Conservation (phyloP, 2,329 filamentous ascomycete genomes). For the Tolypocladium tundrense region DNA sequence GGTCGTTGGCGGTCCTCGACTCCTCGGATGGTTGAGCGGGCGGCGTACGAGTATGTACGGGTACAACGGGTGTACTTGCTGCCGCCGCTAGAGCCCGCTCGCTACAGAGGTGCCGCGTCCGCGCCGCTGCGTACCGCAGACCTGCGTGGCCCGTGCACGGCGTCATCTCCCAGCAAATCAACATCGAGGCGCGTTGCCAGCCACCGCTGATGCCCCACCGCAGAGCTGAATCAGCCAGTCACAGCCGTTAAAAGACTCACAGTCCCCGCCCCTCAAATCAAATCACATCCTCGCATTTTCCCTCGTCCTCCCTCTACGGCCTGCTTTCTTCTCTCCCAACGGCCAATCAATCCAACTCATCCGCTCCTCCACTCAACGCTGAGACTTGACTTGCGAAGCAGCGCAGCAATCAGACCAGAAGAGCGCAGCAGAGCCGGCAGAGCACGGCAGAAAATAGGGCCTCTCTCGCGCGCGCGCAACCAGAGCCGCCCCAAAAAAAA, state of each 20-base stretch:
- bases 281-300: conserved; percentile 39
- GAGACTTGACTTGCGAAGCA: conserved; percentile 8
- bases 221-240: conserved; percentile 39
- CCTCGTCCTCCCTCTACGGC: conserved; percentile 26
- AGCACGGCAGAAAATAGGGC: conserved; percentile 5
- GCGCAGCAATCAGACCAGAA: conserved; percentile 5
- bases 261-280: conserved; percentile 32
- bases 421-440: conserved; percentile 6
- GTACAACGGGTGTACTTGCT: background rate
- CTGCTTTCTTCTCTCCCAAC: conserved; percentile 25
- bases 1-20: background rate
- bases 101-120: background rate
- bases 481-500: conserved; percentile 9
- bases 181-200: conserved; percentile 12
- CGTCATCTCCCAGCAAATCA: conserved; percentile 21
- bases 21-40: background rate
- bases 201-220: conserved; percentile 21
- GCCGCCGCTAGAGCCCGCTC: background rate
- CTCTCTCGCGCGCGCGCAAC: conserved; percentile 10
- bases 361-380: conserved; percentile 25
- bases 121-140: background rate
- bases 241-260: conserved; percentile 32
- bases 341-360: conserved; percentile 37
- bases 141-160: conserved; percentile 14
- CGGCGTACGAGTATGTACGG: background rate